phyloP scores from a whole-genome alignment of 2,329 filamentous ascomycete genomes.

The Ceratocystis huliohia region DNA sequence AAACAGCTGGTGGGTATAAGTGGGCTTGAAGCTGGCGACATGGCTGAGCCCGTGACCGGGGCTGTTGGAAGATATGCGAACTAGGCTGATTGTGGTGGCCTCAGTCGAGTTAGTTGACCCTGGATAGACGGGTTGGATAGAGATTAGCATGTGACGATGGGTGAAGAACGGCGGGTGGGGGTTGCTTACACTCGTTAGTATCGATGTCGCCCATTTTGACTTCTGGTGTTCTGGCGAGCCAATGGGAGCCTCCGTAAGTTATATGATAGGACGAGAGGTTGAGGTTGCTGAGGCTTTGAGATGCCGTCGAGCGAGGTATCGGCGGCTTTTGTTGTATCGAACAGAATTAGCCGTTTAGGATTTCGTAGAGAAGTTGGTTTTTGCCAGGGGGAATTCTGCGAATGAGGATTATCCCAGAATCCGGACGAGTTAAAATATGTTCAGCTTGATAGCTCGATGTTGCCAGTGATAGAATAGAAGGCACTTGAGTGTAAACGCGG shows the following conservation, averaged over 20 bases:
- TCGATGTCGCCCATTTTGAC: constrained; percentile 7
- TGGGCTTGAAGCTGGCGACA: constrained; percentile 55
- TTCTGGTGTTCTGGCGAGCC: background rate
- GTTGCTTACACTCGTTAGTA: constrained; percentile 16
- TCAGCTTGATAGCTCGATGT: too few species aligned
- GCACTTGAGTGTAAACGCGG: background rate
- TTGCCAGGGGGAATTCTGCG: background rate
- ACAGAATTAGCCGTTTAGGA: background rate
- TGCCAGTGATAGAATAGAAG: background rate
- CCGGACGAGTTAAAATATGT: background rate
- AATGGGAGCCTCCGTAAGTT: background rate
- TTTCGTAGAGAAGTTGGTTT: background rate
- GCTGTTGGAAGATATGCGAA: constrained; percentile 37
- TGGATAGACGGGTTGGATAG: constrained; percentile 24
- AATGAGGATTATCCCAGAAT: background rate
- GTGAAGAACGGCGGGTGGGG: background rate
- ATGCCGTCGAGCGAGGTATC: background rate
- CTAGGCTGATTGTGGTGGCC: constrained; percentile 48
- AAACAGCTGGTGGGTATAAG: constrained; percentile 85
- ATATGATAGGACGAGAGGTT: background rate
- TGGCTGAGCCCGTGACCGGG: constrained; percentile 40
- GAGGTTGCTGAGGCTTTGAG: background rate
- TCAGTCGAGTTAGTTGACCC: constrained; percentile 51
- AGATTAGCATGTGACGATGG: constrained; percentile 22
- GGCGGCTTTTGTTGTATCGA: background rate